phyloP scores from a whole-genome alignment of 257 asterid genomes.

The Cordia subcordata region DNA sequence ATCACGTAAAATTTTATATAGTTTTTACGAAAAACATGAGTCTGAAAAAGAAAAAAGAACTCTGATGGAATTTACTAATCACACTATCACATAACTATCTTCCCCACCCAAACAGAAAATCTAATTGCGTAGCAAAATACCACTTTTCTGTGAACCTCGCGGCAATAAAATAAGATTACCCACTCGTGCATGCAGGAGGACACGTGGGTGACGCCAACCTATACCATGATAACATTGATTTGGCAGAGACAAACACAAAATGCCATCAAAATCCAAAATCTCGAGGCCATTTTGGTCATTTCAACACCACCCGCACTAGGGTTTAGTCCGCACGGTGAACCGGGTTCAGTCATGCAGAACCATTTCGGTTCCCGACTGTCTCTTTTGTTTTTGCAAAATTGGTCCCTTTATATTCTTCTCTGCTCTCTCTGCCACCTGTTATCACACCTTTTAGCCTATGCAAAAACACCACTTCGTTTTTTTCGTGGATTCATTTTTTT shows the following conservation, averaged over 20 bases:
- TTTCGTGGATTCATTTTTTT: neutral
- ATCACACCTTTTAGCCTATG: neutral
- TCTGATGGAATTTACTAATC: no score
- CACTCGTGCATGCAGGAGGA: conserved; percentile 40
- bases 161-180: neutral
- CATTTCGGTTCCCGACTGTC: conserved; percentile 8
- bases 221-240: conserved; percentile 4
- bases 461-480: neutral
- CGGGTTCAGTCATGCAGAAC: conserved; percentile 6
- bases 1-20: no score
- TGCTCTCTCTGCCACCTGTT: neutral
- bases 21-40: no score
- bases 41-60: no score
- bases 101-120: no score
- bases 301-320: conserved; percentile 27
- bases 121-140: no score
- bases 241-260: conserved; percentile 22
- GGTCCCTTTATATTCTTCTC: neutral
- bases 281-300: conserved; percentile 39
- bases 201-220: conserved; percentile 38
- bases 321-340: conserved; percentile 14
- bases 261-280: conserved; percentile 19
- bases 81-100: no score
- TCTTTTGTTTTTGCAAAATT: neutral
- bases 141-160: no score